A percentile compares a stretch with the other conserved stretches of the same genome.
Conservation (phyloP, 202 grass and related monocot species). For the Digitaria exilis region DNA sequence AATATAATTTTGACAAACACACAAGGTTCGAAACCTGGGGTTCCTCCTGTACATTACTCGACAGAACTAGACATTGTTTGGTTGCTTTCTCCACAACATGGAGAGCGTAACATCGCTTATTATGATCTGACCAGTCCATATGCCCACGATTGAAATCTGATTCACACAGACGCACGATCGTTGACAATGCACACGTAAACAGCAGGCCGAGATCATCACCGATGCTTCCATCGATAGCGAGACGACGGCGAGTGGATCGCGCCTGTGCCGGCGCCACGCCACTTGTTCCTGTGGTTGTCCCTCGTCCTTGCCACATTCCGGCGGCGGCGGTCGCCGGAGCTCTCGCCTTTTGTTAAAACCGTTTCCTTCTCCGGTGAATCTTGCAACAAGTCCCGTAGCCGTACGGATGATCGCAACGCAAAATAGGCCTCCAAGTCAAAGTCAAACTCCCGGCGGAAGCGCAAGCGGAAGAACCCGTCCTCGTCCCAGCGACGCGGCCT, state of each 20-base stretch:
- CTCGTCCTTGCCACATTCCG: no score
- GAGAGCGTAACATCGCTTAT: no score
- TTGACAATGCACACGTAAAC: not conserved
- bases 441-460: not conserved
- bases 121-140: no score
- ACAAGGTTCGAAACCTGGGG: no score
- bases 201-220: not conserved
- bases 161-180: not conserved
- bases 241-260: not conserved
- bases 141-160: no score
- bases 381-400: not conserved
- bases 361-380: not conserved
- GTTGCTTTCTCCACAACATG: no score
- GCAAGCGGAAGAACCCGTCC: not conserved
- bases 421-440: no score
- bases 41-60: no score
- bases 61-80: no score
- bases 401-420: no score
- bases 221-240: constrained; percentile 19
- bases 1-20: no score
- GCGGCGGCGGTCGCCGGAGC: no score
- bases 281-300: not conserved
- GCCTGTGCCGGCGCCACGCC: not conserved
- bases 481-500: not conserved
- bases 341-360: not conserved